These are phyloP conservation scores for Zanthoxylum bungeanum DNA, from an alignment of 345 rosid genomes.

Conservation along the genomic window DNA sequence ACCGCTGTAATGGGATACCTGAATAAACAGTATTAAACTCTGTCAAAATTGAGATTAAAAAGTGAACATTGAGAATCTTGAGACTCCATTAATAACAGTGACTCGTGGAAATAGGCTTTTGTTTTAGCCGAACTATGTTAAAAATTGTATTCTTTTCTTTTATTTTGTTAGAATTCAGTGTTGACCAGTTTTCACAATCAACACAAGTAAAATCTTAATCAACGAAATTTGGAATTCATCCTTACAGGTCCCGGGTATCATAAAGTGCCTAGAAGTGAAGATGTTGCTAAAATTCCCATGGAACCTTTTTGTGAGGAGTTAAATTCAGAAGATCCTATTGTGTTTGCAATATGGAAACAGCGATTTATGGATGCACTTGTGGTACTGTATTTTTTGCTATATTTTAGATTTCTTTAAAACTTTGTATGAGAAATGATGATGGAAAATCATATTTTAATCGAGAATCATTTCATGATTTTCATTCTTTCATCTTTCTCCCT, in stretches of 20 bases:
- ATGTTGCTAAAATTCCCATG: constrained; percentile 38
- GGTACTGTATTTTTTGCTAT: constrained; percentile 32
- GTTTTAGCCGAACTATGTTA: no score
- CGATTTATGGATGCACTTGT: constrained; percentile 68
- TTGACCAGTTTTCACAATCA: no score
- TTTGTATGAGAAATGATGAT: no score
- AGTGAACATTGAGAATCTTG: no score
- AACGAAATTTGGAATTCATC: constrained; percentile 4
- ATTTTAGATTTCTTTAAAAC: neutral
- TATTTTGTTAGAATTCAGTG: no score
- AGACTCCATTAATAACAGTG: no score
- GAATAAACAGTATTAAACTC: no score
- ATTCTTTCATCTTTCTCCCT: no score
- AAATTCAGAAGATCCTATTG: constrained; percentile 19
- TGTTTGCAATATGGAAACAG: constrained; percentile 62
- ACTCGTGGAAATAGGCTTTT: no score
- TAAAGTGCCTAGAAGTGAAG: constrained; percentile 37
- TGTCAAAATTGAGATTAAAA: no score
- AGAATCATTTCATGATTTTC: neutral
- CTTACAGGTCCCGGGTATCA: constrained; percentile 47
- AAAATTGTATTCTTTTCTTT: no score
- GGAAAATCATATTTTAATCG: constrained; percentile 7
- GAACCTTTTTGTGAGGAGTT: constrained; percentile 26
- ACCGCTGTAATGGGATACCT: no score
- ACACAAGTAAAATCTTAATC: neutral